Percentiles rank a stretch among this genome's conserved stretches.
phyloP scores from a whole-genome alignment of 2,329 filamentous ascomycete species.

The Beauveria australis region DNA sequence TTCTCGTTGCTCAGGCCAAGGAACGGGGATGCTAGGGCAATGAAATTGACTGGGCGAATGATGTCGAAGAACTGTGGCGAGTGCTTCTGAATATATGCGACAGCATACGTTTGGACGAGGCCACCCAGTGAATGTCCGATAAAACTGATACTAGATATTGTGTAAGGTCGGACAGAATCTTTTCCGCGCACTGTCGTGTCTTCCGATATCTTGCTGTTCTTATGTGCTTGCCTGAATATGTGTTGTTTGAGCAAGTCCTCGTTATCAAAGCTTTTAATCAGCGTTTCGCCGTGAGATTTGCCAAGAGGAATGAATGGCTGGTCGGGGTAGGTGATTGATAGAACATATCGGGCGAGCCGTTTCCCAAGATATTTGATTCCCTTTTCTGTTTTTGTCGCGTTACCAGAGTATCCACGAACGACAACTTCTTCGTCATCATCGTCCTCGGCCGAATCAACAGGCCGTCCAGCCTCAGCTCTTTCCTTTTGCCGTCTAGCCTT shows the following conservation, averaged over 20 bases:
- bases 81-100: constrained; percentile 95
- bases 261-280: constrained; percentile 30
- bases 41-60: constrained; percentile 85
- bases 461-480: constrained; percentile 22
- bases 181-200: constrained; percentile 43
- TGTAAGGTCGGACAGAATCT: constrained; percentile 53
- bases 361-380: constrained; percentile 98
- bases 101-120: constrained; percentile 83
- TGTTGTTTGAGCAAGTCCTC: constrained; percentile 36
- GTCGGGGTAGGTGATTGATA: constrained; percentile 87
- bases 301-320: constrained; percentile 71
- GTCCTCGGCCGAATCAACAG: constrained; percentile 19
- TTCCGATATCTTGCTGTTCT: constrained; percentile 52
- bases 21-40: constrained; percentile 79
- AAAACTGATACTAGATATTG: constrained; percentile 91
- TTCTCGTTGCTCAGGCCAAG: constrained; percentile 95
- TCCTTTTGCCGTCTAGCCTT: constrained; percentile 50
- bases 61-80: constrained; percentile 82
- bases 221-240: constrained; percentile 41
- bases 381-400: constrained; percentile 82
- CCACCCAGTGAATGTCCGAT: constrained; percentile 88
- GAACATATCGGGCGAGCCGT: constrained; percentile 80
- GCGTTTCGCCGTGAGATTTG: constrained; percentile 39
- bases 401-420: constrained; percentile 82
- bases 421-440: constrained; percentile 78